These are phyloP conservation scores for Fusarium dlaminii DNA, from an alignment of 2,329 filamentous ascomycete species.

Conservation along the genomic window DNA sequence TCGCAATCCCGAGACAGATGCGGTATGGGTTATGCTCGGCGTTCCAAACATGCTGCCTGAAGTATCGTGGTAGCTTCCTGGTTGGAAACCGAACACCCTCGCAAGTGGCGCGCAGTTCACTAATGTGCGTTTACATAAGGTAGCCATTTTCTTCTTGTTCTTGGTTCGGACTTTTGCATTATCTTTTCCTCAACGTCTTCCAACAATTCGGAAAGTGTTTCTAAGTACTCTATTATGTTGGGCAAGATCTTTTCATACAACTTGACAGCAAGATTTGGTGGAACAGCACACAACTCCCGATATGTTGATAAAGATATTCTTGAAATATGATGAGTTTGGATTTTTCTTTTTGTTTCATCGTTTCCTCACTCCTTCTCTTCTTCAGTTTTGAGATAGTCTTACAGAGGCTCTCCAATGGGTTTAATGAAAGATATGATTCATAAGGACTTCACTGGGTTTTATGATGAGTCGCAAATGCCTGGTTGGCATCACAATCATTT, in stretches of 20 bases:
- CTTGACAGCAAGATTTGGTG: slow-evolving; percentile 28
- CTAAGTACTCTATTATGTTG: slow-evolving; percentile 1
- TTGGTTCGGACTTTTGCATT: neutral
- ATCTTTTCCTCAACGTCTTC: neutral
- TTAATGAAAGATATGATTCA: neutral
- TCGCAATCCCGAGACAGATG: slow-evolving; percentile 18
- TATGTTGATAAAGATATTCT: neutral
- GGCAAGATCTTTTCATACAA: slow-evolving; percentile 8
- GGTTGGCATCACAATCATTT: neutral
- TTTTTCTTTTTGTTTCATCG: neutral
- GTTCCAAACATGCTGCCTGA: slow-evolving; percentile 3
- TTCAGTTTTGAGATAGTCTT: neutral
- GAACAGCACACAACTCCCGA: slow-evolving; percentile 37
- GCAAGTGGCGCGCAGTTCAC: neutral
- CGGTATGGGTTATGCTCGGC: neutral
- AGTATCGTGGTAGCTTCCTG: neutral
- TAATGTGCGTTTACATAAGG: slow-evolving; percentile 5
- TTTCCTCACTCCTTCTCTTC: neutral
- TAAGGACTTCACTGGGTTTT: neutral
- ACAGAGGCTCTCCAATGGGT: too few relatives aligned
- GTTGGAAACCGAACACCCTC: neutral
- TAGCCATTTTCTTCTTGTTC: slow-evolving; percentile 9
- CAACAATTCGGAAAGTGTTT: neutral
- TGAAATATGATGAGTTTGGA: slow-evolving; percentile 10
- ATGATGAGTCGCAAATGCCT: neutral